phyloP scores from a whole-genome alignment of 129 eudicot species.

The Flaveria robusta region DNA sequence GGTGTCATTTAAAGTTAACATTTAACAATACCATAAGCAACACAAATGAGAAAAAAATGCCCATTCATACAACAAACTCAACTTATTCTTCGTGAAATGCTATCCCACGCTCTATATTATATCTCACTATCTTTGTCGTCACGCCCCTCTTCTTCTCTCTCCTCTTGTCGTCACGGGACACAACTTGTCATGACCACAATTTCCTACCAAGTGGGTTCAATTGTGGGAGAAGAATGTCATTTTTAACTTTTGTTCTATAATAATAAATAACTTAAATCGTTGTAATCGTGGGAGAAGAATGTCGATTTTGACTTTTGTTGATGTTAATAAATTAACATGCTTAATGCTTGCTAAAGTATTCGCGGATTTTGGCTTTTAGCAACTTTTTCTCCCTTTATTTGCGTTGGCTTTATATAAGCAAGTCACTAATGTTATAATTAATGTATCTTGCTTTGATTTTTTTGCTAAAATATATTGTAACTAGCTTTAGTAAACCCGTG shows the following conservation, averaged over 20 bases:
- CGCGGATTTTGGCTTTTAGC: constrained; percentile 13
- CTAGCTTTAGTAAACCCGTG: too few species aligned
- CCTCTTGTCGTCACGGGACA: background rate
- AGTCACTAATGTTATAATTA: constrained; percentile 10
- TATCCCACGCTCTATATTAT: too few species aligned
- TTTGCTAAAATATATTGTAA: background rate
- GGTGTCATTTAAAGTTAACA: too few species aligned
- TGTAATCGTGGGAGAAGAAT: background rate
- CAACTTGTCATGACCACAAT: background rate
- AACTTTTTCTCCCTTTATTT: background rate
- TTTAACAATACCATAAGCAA: background rate
- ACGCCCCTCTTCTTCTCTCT: background rate
- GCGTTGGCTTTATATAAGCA: background rate
- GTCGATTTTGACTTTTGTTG: constrained; percentile 18
- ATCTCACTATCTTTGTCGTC: background rate
- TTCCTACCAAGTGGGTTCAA: background rate
- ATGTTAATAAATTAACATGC: background rate
- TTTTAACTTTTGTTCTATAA: background rate
- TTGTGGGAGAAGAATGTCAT: background rate
- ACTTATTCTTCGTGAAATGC: background rate
- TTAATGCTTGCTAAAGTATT: constrained; percentile 19
- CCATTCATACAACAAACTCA: background rate
- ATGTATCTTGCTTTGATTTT: background rate
- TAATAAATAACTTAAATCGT: background rate
- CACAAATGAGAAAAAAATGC: background rate